Conservation (phyloP, 495 filamentous ascomycete genomes). For the Podospora tetraspora region DNA sequence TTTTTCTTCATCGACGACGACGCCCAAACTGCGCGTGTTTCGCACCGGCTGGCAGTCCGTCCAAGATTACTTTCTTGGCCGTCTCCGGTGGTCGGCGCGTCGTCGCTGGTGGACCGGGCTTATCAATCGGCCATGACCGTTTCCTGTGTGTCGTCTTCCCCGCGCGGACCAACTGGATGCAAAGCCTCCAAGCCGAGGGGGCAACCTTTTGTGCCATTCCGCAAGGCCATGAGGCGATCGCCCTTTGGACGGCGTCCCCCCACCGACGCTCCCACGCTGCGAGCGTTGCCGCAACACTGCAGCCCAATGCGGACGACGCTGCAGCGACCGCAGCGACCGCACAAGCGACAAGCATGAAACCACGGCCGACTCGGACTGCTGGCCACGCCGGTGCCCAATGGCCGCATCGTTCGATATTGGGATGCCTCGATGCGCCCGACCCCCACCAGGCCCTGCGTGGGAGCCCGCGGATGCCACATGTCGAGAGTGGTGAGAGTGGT, state of each 20-base stretch:
- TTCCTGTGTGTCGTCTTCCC: slow-evolving; percentile 1
- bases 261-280: not conserved
- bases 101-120: not conserved
- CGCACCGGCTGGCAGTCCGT: not conserved
- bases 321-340: slow-evolving; percentile 1
- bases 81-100: slow-evolving; percentile 1
- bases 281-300: not conserved
- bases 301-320: not conserved
- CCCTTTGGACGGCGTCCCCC: not conserved
- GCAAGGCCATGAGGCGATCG: slow-evolving; percentile 3
- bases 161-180: not conserved
- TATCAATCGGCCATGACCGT: not conserved
- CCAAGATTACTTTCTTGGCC: not conserved
- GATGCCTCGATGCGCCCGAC: not conserved
- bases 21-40: not conserved
- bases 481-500: not conserved
- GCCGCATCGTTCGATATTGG: not conserved
- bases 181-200: not conserved
- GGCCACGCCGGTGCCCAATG: not conserved
- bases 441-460: not conserved
- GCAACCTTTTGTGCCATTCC: not conserved
- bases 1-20: not conserved
- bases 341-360: not conserved
- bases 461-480: not conserved
- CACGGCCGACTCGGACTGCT: not conserved